A percentile compares a stretch with the other conserved stretches of the same genome.
Evolutionary conservation across 164 flowering plant species (phyloP).

Genomic region (Vitis amurensis): DNA sequence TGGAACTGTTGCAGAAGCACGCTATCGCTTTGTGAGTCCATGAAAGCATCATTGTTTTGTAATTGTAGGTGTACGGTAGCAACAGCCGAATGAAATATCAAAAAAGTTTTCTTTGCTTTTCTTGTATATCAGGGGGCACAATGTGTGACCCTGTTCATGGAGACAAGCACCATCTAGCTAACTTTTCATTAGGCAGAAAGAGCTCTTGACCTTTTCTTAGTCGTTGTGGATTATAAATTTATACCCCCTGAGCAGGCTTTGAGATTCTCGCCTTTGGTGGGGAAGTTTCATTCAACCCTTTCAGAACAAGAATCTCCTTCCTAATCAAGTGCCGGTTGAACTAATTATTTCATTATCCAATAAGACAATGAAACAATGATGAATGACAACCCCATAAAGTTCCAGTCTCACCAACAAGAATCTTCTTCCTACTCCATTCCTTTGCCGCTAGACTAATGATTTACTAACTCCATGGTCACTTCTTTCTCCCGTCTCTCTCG

Average conservation of each 20-base stretch:
- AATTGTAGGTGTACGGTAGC: slow-evolving; percentile 8
- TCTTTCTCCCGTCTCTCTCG: not conserved
- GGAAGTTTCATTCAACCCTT: slow-evolving; percentile 4
- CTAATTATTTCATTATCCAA: slow-evolving; percentile 8
- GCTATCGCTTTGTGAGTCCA: slow-evolving; percentile 1
- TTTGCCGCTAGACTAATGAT: not conserved
- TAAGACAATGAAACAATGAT: slow-evolving; percentile 18
- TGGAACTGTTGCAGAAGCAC: not conserved
- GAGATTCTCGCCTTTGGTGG: slow-evolving; percentile 11
- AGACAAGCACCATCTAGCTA: slow-evolving; percentile 7
- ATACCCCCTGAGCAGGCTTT: not conserved
- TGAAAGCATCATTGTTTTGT: slow-evolving; percentile 7
- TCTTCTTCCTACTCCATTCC: too few relatives aligned
- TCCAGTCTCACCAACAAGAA: not conserved
- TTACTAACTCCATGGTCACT: not conserved
- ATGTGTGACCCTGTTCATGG: slow-evolving; percentile 8
- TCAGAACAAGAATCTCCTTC: slow-evolving; percentile 8
- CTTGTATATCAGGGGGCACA: not conserved
- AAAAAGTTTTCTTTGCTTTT: not conserved
- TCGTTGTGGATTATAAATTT: not conserved
- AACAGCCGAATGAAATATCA: not conserved
- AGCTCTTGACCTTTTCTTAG: slow-evolving; percentile 4
- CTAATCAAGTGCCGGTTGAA: slow-evolving; percentile 12
- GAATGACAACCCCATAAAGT: not conserved
- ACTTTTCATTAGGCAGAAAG: slow-evolving; percentile 15